phyloP scores from a whole-genome alignment of 1,284 basidiomycete genomes.

The Pseudozyma sp. region DNA sequence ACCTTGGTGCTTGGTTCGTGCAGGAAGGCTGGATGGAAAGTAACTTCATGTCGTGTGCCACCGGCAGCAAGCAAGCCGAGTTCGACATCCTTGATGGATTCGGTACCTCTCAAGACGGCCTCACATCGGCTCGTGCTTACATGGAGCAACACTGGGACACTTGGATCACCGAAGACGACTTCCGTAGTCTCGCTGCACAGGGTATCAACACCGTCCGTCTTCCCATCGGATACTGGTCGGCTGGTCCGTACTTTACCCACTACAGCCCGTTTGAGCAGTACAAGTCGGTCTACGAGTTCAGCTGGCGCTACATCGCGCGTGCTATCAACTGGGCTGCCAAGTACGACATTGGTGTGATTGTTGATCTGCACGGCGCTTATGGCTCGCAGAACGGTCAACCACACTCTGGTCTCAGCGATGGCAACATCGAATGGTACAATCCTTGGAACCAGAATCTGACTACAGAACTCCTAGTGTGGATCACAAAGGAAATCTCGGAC shows the following conservation, averaged over 20 bases:
- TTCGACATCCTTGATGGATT: conserved; percentile 71
- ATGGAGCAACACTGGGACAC: conserved; percentile 83
- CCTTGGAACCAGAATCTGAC: conserved; percentile 74
- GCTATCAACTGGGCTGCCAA: conserved; percentile 79
- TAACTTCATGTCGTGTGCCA: conserved; percentile 77
- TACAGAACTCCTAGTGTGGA: conserved; percentile 74
- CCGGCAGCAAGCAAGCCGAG: conserved; percentile 73
- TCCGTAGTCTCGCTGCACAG: conserved; percentile 66
- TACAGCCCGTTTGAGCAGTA: conserved; percentile 76
- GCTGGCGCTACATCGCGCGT: conserved; percentile 75
- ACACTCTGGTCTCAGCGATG: conserved; percentile 80
- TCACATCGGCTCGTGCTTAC: conserved; percentile 70
- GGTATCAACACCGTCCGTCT: conserved; percentile 69
- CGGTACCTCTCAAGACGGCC: conserved; percentile 73
- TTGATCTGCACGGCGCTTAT: conserved; percentile 80
- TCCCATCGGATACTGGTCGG: conserved; percentile 69
- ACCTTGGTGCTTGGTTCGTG: conserved; percentile 73
- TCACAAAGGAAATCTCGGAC: conserved; percentile 74
- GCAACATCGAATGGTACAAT: conserved; percentile 73
- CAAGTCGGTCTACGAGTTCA: conserved; percentile 75
- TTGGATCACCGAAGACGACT: conserved; percentile 75
- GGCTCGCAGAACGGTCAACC: conserved; percentile 77
- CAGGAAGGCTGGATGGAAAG: conserved; percentile 83
- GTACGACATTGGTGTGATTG: conserved; percentile 78
- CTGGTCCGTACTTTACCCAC: conserved; percentile 69